These are phyloP conservation scores for Neurospora sp. DNA, from an alignment of 495 filamentous ascomycete genomes.

Conservation along the genomic window DNA sequence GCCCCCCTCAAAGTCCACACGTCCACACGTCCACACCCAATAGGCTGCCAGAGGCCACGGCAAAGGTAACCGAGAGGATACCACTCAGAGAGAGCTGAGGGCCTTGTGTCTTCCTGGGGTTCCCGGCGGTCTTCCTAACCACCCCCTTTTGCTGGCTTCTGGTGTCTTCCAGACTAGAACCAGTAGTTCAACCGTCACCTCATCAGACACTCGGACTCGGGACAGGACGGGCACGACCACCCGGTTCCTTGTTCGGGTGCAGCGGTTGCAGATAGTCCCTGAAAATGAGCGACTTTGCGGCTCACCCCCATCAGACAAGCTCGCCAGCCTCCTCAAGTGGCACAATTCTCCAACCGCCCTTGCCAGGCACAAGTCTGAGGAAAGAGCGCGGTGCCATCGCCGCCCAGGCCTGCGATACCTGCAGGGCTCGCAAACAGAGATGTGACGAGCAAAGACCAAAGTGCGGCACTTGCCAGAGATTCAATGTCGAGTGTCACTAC, in stretches of 20 bases:
- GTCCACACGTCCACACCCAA: not conserved
- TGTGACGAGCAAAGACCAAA: constrained; percentile 81
- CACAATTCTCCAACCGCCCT: not conserved
- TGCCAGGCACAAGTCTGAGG: constrained; percentile 12
- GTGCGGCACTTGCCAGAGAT: constrained; percentile 49
- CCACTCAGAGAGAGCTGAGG: not conserved
- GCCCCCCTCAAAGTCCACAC: not conserved
- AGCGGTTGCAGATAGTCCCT: not conserved
- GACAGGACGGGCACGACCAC: not conserved
- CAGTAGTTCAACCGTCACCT: not conserved
- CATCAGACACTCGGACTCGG: not conserved
- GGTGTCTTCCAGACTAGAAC: not conserved
- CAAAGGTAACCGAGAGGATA: not conserved
- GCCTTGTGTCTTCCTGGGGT: not conserved
- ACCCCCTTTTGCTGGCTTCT: not conserved
- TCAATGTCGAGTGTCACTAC: constrained; percentile 47
- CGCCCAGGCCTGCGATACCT: constrained; percentile 66
- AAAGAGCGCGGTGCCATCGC: constrained; percentile 41
- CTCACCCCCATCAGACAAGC: not conserved
- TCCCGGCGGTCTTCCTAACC: not conserved
- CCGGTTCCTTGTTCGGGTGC: not conserved
- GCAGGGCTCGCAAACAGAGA: constrained; percentile 76
- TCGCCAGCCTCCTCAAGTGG: not conserved
- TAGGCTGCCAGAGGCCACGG: not conserved
- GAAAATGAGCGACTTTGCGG: not conserved